Evolutionary conservation across 768 basidiomycete species (phyloP).

Genomic region (Mycena pura): DNA sequence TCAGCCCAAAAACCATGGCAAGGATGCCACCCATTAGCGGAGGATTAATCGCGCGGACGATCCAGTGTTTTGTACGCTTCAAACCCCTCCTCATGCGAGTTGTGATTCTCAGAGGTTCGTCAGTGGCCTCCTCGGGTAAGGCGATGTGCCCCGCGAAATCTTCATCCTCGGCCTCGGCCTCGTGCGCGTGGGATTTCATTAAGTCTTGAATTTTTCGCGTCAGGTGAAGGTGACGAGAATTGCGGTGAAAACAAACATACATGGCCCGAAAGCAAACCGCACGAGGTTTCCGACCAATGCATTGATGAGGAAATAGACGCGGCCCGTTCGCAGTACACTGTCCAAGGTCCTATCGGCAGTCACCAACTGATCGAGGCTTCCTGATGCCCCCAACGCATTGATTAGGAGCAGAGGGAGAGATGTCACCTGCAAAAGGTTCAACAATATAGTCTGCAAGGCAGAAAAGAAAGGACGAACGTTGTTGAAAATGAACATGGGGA

Average conservation of each 20-base stretch:
- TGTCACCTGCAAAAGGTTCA: slow-evolving; percentile 18
- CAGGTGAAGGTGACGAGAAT: background rate
- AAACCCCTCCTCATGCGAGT: background rate
- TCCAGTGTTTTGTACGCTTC: slow-evolving; percentile 2
- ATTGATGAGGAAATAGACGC: slow-evolving; percentile 26
- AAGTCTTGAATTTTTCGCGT: too few species aligned
- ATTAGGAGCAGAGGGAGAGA: slow-evolving; percentile 26
- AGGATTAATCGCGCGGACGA: slow-evolving; percentile 14
- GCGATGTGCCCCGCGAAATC: slow-evolving; percentile 5
- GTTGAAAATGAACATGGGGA: slow-evolving; percentile 28
- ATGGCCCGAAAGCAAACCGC: slow-evolving; percentile 23
- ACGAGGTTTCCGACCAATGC: slow-evolving; percentile 26
- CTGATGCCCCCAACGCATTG: slow-evolving; percentile 19
- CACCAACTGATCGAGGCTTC: slow-evolving; percentile 17
- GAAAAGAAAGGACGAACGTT: slow-evolving; percentile 1
- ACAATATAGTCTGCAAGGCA: background rate
- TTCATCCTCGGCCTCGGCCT: background rate
- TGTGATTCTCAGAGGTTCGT: background rate
- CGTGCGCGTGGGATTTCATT: slow-evolving; percentile 15
- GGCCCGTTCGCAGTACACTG: background rate
- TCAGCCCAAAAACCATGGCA: slow-evolving; percentile 16
- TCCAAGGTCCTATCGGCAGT: slow-evolving; percentile 13
- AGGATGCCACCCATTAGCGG: slow-evolving; percentile 22
- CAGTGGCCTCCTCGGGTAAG: background rate
- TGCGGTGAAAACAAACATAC: background rate